These are phyloP conservation scores for Zygosaccharomyces pseudobailii DNA, from an alignment of 1,139 yeast genomes.

Conservation along the genomic window DNA sequence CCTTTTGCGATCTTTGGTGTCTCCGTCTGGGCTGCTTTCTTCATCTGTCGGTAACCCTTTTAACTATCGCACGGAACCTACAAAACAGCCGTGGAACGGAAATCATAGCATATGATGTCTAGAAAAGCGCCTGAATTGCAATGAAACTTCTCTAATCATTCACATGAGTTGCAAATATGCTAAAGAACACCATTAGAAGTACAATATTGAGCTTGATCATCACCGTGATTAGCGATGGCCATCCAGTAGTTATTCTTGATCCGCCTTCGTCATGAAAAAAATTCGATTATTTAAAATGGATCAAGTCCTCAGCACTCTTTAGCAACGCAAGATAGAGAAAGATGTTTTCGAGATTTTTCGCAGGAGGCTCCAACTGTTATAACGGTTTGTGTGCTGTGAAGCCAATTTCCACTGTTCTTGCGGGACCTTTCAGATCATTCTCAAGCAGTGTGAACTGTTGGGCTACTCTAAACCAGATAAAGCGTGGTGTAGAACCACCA, in stretches of 20 bases:
- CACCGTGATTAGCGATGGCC: constrained; percentile 2
- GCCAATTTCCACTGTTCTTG: not conserved
- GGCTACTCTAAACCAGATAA: constrained; percentile 71
- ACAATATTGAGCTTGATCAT: not conserved
- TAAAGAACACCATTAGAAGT: too few species aligned
- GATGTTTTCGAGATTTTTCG: constrained; percentile 3
- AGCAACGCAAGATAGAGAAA: not conserved
- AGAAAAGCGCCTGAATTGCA: not conserved
- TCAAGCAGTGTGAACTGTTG: constrained; percentile 2
- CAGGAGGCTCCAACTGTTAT: not conserved
- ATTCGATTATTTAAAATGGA: not conserved
- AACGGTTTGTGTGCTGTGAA: not conserved
- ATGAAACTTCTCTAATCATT: not conserved
- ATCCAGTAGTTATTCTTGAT: not conserved
- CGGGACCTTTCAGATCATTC: constrained; percentile 1
- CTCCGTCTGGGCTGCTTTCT: not conserved
- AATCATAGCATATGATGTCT: not conserved
- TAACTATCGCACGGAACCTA: not conserved
- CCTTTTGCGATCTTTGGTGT: not conserved
- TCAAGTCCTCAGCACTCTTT: too few species aligned
- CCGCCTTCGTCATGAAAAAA: constrained; percentile 1
- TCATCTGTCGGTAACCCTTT: not conserved
- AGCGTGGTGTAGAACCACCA: constrained; percentile 59
- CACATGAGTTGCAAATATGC: not conserved
- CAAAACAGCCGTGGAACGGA: not conserved